phyloP scores from a whole-genome alignment of 2,329 filamentous ascomycete genomes.

The Aspergillus proliferans region DNA sequence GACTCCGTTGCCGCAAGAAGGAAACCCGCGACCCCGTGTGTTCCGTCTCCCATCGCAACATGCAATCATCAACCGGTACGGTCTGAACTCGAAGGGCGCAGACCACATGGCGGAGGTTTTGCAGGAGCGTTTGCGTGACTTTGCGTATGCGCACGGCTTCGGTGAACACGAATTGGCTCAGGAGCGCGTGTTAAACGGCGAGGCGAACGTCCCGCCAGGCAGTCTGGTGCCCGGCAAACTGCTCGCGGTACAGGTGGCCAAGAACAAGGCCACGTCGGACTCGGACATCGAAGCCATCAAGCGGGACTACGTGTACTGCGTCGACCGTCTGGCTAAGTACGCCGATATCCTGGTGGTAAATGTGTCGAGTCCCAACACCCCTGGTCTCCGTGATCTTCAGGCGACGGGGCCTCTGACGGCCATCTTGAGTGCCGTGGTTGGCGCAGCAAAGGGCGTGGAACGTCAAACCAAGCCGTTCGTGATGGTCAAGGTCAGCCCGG shows the following conservation, averaged over 20 bases:
- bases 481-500: slow-evolving; percentile 97
- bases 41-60: slow-evolving; percentile 80
- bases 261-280: slow-evolving; percentile 91
- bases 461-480: slow-evolving; percentile 70
- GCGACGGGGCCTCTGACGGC: slow-evolving; percentile 73
- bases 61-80: slow-evolving; percentile 91
- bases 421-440: slow-evolving; percentile 75
- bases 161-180: slow-evolving; percentile 59
- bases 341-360: slow-evolving; percentile 97
- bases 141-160: slow-evolving; percentile 64
- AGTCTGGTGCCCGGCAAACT: slow-evolving; percentile 69
- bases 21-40: slow-evolving; percentile 81
- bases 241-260: slow-evolving; percentile 86
- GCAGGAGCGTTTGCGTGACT: slow-evolving; percentile 69
- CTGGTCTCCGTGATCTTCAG: slow-evolving; percentile 81
- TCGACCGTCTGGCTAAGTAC: slow-evolving; percentile 73
- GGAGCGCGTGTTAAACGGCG: slow-evolving; percentile 67
- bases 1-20: slow-evolving; percentile 78
- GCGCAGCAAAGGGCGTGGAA: slow-evolving; percentile 63
- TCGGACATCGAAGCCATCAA: slow-evolving; percentile 74
- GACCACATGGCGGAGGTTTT: slow-evolving; percentile 77
- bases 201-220: slow-evolving; percentile 72
- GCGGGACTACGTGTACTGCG: slow-evolving; percentile 80
- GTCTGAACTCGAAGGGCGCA: slow-evolving; percentile 84
- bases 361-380: slow-evolving; percentile 93